phyloP scores from a whole-genome alignment of 2,329 filamentous ascomycete species.

The Daldinia sp. region DNA sequence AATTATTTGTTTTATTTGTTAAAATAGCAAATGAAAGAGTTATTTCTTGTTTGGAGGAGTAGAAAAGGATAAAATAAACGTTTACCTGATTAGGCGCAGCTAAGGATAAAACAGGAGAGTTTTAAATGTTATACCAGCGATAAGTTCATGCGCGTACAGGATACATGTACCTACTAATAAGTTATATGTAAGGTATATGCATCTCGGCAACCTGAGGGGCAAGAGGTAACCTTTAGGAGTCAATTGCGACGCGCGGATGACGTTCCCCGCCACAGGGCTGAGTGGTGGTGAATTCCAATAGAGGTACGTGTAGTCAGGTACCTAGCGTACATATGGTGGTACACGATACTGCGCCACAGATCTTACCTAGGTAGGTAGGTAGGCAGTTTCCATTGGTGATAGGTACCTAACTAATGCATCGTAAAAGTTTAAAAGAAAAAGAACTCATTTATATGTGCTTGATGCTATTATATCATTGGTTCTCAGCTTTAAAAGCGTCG shows the following conservation, averaged over 20 bases:
- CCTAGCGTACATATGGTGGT: neutral
- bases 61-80: constrained; percentile 8
- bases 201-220: constrained; percentile 35
- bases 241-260: constrained; percentile 40
- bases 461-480: neutral
- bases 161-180: constrained; percentile 2
- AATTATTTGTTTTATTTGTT: neutral
- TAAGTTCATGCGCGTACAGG: constrained; percentile 19
- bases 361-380: neutral
- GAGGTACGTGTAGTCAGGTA: neutral
- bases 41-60: constrained; percentile 11
- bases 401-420: neutral
- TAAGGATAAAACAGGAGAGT: constrained; percentile 36
- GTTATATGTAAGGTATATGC: neutral
- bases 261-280: constrained; percentile 42
- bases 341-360: constrained; percentile 18
- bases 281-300: neutral
- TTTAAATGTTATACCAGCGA: constrained; percentile 21
- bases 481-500: neutral
- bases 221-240: constrained; percentile 9
- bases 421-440: neutral
- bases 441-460: neutral
- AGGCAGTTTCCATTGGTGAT: neutral
- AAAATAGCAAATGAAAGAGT: neutral
- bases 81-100: constrained; percentile 16